Evolutionary conservation across 1,139 yeast species (phyloP).

Genomic region (Williopsis jadinii): DNA sequence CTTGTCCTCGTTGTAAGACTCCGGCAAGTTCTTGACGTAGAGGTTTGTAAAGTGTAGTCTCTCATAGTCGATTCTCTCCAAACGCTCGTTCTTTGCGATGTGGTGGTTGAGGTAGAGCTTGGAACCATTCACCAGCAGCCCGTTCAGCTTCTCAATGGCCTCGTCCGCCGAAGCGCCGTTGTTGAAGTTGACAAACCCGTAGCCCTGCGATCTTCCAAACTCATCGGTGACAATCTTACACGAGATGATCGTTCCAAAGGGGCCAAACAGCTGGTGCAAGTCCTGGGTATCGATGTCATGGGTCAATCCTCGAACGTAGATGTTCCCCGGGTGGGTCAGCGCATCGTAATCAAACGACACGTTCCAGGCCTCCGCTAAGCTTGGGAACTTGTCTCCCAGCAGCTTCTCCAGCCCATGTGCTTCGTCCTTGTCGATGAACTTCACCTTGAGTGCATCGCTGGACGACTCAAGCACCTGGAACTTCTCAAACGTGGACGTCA

Average conservation of each 20-base stretch:
- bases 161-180: constrained; percentile 35
- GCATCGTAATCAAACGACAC: constrained; percentile 28
- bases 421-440: constrained; percentile 17
- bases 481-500: constrained; percentile 1
- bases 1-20: constrained; percentile 29
- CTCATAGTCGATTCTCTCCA: constrained; percentile 29
- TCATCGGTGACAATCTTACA: constrained; percentile 39
- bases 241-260: constrained; percentile 36
- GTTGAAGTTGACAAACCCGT: constrained; percentile 40
- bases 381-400: background rate
- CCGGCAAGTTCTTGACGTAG: constrained; percentile 49
- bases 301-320: constrained; percentile 47
- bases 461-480: constrained; percentile 5
- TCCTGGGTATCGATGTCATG: constrained; percentile 34
- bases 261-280: constrained; percentile 30
- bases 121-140: constrained; percentile 31
- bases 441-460: constrained; percentile 6
- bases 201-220: constrained; percentile 36
- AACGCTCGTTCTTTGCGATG: constrained; percentile 43
- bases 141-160: constrained; percentile 39
- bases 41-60: constrained; percentile 46
- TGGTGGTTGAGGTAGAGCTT: constrained; percentile 41
- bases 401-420: constrained; percentile 10
- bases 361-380: background rate
- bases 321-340: constrained; percentile 58